Evolutionary conservation across 2,329 filamentous ascomycete genomes (phyloP), one percentile per base, ranked within the genome.

Genomic region (Phialemoniopsis sp.): DNA sequence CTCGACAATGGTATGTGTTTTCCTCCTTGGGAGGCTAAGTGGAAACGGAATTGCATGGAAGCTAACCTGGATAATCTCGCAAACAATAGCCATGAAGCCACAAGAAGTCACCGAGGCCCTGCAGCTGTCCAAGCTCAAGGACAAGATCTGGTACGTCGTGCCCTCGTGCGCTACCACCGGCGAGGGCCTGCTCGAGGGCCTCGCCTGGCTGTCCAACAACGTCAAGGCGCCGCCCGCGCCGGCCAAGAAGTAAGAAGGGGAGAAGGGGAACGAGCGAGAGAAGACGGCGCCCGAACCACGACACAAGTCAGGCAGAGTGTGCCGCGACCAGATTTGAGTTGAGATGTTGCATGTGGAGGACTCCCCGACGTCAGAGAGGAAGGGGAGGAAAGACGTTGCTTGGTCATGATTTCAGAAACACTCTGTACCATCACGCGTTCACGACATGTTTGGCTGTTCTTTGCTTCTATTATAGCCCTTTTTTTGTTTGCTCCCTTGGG

Each of bases 101-200:
- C 76, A 86, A 59, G 85, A 90, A 64, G 80, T 93, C 45, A 90
- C 85, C 50, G 82, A 89, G 49, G 78, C 80, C 36, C 79, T 93
- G 36, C 76, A 89, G 62, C 77, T 91, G 47, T 78, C 73, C 51
- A 84, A 86, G 59, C 72, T 91, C 51, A 89, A 86, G 67, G 85
- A 90, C 60, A 87, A 86, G 72, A 76, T 88, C 59, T 91, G 85
- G 86, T 89, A 85, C 60, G 87, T 91, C 45, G 84, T 87, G 55
- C 87, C 87, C 37, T 89, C 84, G 64, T 88, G 86, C 58, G 87
- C 87, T 39, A 90, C 85, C 21, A 85, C 84, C 14, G 87, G 87
- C 43, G 87, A 89, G 58, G 87, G 87, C 54, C 73, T 93, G 43
- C 76, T 89, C 50, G 87, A 91, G 65, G 87, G 87, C 50, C 68